These are phyloP conservation scores for Adansonia madagascariensis DNA, from an alignment of 441 rosid genomes.

Conservation along the genomic window DNA sequence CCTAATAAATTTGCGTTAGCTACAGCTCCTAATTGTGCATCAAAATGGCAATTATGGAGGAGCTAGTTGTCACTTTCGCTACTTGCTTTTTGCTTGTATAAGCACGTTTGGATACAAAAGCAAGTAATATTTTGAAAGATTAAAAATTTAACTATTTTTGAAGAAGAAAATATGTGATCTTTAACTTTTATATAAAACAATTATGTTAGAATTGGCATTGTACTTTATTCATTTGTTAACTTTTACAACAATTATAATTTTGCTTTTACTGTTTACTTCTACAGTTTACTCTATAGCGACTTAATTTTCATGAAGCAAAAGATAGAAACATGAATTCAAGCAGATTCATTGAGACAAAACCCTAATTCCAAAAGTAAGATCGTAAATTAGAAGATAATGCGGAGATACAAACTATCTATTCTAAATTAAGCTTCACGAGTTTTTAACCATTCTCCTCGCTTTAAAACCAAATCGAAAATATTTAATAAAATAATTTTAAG, in stretches of 20 bases:
- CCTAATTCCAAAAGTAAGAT: conserved; percentile 6
- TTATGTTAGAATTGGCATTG: conserved; percentile 4
- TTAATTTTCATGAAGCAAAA: background rate
- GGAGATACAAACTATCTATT: background rate
- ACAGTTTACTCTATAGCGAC: background rate
- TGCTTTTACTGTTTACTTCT: background rate
- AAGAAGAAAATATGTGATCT: background rate
- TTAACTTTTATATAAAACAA: background rate
- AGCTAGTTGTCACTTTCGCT: background rate
- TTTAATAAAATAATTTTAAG: conserved; percentile 4
- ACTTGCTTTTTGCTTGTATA: background rate
- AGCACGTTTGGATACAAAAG: background rate
- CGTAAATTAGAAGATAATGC: background rate
- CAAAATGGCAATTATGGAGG: background rate
- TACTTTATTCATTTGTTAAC: background rate
- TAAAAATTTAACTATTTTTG: background rate
- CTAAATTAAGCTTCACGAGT: conserved; percentile 10
- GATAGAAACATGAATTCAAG: conserved; percentile 4
- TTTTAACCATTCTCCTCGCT: background rate
- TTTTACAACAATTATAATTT: background rate
- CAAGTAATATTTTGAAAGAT: background rate
- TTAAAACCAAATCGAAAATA: background rate
- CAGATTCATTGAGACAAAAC: conserved; percentile 9
- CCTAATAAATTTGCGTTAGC: background rate
- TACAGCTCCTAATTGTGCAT: conserved; percentile 14